A percentile compares a stretch with the other conserved stretches of the same genome.
phyloP scores from a whole-genome alignment of 2,329 filamentous ascomycete species.

The Byssothecium circinans region DNA sequence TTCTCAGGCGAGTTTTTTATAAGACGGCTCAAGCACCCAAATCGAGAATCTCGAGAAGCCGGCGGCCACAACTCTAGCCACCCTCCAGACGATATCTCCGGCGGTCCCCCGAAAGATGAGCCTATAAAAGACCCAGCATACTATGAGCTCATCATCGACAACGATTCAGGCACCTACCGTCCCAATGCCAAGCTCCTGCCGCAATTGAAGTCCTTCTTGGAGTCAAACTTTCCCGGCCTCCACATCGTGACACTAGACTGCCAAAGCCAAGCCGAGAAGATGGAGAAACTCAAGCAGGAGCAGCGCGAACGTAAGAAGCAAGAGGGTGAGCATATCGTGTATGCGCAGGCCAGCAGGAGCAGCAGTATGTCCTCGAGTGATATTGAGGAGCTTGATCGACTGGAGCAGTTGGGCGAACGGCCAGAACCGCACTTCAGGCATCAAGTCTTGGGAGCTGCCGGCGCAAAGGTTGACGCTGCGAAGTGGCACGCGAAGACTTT shows the following conservation, averaged over 20 bases:
- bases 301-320: slow-evolving; percentile 75
- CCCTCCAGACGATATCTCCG: slow-evolving; percentile 52
- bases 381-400: slow-evolving; percentile 57
- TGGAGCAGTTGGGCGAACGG: slow-evolving; percentile 29
- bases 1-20: slow-evolving; percentile 94
- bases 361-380: slow-evolving; percentile 58
- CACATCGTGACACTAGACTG: slow-evolving; percentile 75
- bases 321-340: slow-evolving; percentile 56
- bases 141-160: slow-evolving; percentile 92
- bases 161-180: slow-evolving; percentile 90
- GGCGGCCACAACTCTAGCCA: slow-evolving; percentile 50
- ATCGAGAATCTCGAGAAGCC: slow-evolving; percentile 39
- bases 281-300: slow-evolving; percentile 72
- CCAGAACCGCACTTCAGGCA: slow-evolving; percentile 30
- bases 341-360: slow-evolving; percentile 53
- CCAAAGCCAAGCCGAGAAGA: slow-evolving; percentile 68
- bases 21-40: slow-evolving; percentile 60
- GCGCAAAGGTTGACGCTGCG: slow-evolving; percentile 22
- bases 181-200: slow-evolving; percentile 79
- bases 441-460: slow-evolving; percentile 29
- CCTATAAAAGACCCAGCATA: slow-evolving; percentile 57
- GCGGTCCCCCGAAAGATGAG: slow-evolving; percentile 46
- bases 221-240: slow-evolving; percentile 74
- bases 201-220: slow-evolving; percentile 68
- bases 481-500: slow-evolving; percentile 32